phyloP scores from a whole-genome alignment of 139 green algal genomes.

The Chara braunii region DNA sequence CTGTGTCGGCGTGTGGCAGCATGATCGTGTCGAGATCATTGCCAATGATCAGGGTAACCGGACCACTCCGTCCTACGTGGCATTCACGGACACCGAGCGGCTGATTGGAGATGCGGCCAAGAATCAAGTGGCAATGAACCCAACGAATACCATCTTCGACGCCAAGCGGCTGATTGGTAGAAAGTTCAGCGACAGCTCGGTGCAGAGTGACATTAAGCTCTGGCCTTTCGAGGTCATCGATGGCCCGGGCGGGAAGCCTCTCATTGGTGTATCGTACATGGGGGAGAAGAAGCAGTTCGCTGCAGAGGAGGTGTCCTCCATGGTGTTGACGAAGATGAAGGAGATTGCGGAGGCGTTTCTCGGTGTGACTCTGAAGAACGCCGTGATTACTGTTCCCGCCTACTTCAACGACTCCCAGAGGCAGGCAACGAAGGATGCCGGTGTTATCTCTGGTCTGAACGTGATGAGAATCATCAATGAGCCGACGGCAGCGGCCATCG shows the following conservation, averaged over 20 bases:
- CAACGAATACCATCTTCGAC: constrained; percentile 93
- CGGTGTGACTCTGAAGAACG: constrained; percentile 74
- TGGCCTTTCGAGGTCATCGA: constrained; percentile 70
- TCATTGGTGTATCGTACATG: constrained; percentile 88
- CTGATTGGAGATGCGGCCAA: constrained; percentile 83
- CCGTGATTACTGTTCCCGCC: constrained; percentile 89
- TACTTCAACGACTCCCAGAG: constrained; percentile 99
- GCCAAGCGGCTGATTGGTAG: constrained; percentile 95
- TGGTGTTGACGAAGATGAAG: constrained; percentile 98
- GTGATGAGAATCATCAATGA: constrained; percentile 96
- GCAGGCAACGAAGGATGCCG: constrained; percentile 96
- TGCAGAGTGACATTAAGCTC: constrained; percentile 87
- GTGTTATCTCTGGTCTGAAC: constrained; percentile 86
- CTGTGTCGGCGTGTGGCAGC: constrained; percentile 52
- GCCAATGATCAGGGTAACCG: constrained; percentile 73
- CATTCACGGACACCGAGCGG: constrained; percentile 93
- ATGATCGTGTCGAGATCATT: constrained; percentile 61
- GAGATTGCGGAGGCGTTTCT: constrained; percentile 77
- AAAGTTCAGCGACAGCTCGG: constrained; percentile 65
- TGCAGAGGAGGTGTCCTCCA: constrained; percentile 89
- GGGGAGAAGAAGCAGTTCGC: constrained; percentile 79
- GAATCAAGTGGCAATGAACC: constrained; percentile 93
- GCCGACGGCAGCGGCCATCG: constrained; percentile 87
- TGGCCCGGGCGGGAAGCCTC: constrained; percentile 75
- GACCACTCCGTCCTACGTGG: constrained; percentile 91